Evolutionary conservation across 1,139 yeast species (phyloP).

Genomic region (Kurtzmaniella quercitrusa): DNA sequence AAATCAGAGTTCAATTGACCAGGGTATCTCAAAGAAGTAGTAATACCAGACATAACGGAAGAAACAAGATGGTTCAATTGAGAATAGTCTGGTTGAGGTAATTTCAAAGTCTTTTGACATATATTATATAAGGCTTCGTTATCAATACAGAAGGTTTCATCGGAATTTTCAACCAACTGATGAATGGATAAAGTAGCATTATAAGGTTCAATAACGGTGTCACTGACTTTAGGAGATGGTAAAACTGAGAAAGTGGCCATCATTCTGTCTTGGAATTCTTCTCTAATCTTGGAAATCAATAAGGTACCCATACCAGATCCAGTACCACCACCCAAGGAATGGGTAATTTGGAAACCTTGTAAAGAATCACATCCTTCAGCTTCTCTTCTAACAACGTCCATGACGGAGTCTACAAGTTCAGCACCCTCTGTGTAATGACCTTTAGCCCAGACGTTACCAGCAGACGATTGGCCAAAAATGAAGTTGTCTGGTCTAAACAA

Average conservation of each 20-base stretch:
- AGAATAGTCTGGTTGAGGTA: constrained; percentile 70
- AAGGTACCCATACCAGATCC: constrained; percentile 96
- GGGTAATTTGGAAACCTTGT: constrained; percentile 93
- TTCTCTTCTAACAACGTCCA: constrained; percentile 88
- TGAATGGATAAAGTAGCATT: constrained; percentile 91
- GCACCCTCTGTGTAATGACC: constrained; percentile 97
- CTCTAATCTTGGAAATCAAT: constrained; percentile 73
- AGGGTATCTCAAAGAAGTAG: constrained; percentile 85
- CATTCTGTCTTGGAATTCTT: constrained; percentile 92
- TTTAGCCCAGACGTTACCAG: constrained; percentile 96
- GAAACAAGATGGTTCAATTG: constrained; percentile 81
- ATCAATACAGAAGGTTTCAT: constrained; percentile 92
- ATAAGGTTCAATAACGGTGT: constrained; percentile 92
- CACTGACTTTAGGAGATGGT: constrained; percentile 88
- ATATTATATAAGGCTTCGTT: constrained; percentile 89
- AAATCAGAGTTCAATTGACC: constrained; percentile 91
- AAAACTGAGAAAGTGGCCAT: constrained; percentile 92
- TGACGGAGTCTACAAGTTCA: constrained; percentile 81
- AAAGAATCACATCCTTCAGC: constrained; percentile 90
- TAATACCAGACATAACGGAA: constrained; percentile 90
- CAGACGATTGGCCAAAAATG: constrained; percentile 85
- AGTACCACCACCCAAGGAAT: constrained; percentile 94
- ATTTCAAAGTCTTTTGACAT: constrained; percentile 78
- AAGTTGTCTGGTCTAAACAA: constrained; percentile 89
- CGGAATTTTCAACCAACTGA: constrained; percentile 84